These are phyloP conservation scores for Byssothecium circinans DNA, from an alignment of 2,329 filamentous ascomycete genomes.

Conservation along the genomic window DNA sequence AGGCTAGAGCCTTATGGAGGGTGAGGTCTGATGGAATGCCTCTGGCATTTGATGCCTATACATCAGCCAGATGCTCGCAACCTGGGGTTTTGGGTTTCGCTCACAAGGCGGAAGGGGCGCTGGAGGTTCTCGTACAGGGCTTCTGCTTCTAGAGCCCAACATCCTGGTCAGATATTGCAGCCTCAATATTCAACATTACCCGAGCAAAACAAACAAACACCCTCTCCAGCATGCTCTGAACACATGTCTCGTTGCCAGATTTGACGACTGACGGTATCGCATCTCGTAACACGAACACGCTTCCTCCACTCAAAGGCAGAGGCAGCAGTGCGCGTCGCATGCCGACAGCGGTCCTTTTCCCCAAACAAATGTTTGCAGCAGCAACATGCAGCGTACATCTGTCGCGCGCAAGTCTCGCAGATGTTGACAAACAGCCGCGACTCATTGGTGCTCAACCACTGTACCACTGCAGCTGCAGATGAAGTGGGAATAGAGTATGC, in stretches of 20 bases:
- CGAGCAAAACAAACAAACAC: conserved; percentile 1
- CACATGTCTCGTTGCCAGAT: background rate
- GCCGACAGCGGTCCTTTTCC: conserved; percentile 4
- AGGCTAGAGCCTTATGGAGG: background rate
- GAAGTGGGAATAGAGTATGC: conserved; percentile 23
- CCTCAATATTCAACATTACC: conserved; percentile 1
- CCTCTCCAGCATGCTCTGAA: background rate
- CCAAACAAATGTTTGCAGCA: conserved; percentile 16
- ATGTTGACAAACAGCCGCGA: background rate
- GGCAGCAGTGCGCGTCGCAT: conserved; percentile 2
- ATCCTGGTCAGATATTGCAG: conserved; percentile 5
- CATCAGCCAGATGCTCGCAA: background rate
- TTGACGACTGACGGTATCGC: background rate
- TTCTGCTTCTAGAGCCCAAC: conserved; percentile 2
- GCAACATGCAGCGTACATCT: conserved; percentile 21
- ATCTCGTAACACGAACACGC: background rate
- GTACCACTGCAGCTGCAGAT: conserved; percentile 30
- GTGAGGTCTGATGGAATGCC: background rate
- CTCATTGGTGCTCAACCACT: conserved; percentile 19
- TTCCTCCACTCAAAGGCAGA: background rate
- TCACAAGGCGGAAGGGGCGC: too few species aligned
- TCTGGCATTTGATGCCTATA: background rate
- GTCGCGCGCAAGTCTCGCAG: conserved; percentile 18
- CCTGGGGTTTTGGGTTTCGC: too few species aligned
- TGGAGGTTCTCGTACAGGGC: too few species aligned